Base-by-base conservation (phyloP, 768 basidiomycete genomes). In the Rhizopogon vesiculosus region DNA sequence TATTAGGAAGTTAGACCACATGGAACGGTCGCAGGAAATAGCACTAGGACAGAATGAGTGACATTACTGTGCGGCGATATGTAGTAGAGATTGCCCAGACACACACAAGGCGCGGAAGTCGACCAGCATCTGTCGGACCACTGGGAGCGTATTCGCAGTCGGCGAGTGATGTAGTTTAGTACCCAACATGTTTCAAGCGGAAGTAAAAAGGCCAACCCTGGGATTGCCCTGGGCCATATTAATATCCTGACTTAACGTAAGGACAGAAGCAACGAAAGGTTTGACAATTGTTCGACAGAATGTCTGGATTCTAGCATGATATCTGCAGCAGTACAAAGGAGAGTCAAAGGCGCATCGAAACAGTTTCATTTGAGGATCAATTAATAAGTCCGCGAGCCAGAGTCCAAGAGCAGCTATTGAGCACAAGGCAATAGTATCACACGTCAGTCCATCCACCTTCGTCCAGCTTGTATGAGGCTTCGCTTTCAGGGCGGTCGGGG, bases 361-460 rank as follows among this genome's bases (percentile, higher is more conserved):
- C 13, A 41, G 38, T 28, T 54, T 18, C 16, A 42, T 39, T 28
- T 29, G 33, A 54, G 15, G 51, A 42, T 39, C 13, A 7, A 52
- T 16, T n/a, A 22, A 55, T 28, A 19, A 15, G 53, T 19, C 29
- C 18, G 29, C 25, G 22, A 31, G 18, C 28, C 40, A 28, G 39
- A n/a, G 44, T 19, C 6, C 55, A 50, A 8, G 29, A 51, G 33
- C 28, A 28, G 54, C 15, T 31, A 45, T 12, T 15, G 12, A 25
- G 13, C 43, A 13, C n/a, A 29, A 43, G 43, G 42, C 2, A 25
- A n/a, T 3, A 50, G 53, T 16, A 35, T 83, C 68, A 93, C 57
- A 93, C 84, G 65, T 93, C 91, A 18, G 84, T 79, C 91, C 91
- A 93, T 31, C 91, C 91, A 40, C 91, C 91, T 76, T 93, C 91